Percentiles rank a stretch among this genome's conserved stretches.
Conservation (phyloP, 768 basidiomycete genomes). For the Russula lepida region DNA sequence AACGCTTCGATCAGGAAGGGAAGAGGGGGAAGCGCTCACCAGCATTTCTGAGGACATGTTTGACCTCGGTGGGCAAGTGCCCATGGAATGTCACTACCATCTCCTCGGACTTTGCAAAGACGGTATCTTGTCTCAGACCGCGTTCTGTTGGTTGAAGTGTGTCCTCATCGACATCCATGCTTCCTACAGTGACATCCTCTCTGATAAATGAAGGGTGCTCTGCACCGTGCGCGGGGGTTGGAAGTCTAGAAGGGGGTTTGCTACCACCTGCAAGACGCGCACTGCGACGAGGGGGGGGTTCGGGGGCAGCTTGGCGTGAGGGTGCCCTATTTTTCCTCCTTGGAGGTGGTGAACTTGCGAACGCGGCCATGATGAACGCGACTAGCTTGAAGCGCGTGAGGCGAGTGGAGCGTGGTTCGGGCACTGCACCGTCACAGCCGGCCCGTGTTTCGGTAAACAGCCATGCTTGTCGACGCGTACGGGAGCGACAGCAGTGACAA, state of each 20-base stretch:
- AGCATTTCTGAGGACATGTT: slow-evolving; percentile 58
- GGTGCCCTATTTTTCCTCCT: slow-evolving; percentile 19
- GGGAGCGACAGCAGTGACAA: slow-evolving; percentile 51
- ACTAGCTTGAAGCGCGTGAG: background rate
- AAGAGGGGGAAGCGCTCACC: slow-evolving; percentile 34
- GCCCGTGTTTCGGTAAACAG: background rate
- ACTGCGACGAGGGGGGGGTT: slow-evolving; percentile 24
- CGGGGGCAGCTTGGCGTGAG: slow-evolving; percentile 22
- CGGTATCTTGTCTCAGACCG: slow-evolving; percentile 26
- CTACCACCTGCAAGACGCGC: slow-evolving; percentile 26
- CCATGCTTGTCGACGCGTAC: slow-evolving; percentile 71
- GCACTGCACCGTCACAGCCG: background rate
- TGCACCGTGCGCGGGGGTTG: slow-evolving; percentile 34
- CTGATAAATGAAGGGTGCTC: slow-evolving; percentile 30
- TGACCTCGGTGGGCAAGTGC: slow-evolving; percentile 63
- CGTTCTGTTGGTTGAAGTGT: slow-evolving; percentile 36
- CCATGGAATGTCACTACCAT: slow-evolving; percentile 60
- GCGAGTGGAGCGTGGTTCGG: background rate
- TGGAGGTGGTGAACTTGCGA: slow-evolving; percentile 18
- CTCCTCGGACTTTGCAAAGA: slow-evolving; percentile 71
- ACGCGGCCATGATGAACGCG: slow-evolving; percentile 14
- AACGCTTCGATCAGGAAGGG: background rate
- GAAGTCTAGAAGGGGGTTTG: slow-evolving; percentile 35
- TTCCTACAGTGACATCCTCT: slow-evolving; percentile 35
- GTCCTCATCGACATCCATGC: slow-evolving; percentile 62